A percentile compares a stretch with the other conserved stretches of the same genome.
These are phyloP conservation scores for Penicillium concentricum DNA, from an alignment of 2,329 filamentous ascomycete species.

Conservation along the genomic window DNA sequence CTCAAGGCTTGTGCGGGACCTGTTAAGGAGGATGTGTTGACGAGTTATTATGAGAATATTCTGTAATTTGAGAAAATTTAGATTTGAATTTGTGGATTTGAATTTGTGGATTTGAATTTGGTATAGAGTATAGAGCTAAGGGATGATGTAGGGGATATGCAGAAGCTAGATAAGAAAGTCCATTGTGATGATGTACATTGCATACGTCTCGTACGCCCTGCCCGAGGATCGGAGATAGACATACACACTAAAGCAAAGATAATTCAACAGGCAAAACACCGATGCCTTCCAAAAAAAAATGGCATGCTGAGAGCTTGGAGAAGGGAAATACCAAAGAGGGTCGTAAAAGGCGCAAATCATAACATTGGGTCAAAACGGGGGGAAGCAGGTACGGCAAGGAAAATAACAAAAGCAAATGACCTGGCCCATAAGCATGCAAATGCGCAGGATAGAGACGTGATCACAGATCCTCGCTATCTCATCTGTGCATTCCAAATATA, in stretches of 20 bases:
- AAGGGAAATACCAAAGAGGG: conserved; percentile 5
- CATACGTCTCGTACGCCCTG: conserved; percentile 21
- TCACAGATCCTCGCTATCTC: conserved; percentile 19
- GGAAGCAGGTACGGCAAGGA: not conserved
- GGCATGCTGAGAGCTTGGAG: conserved; percentile 16
- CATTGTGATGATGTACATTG: conserved; percentile 28
- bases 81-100: not conserved
- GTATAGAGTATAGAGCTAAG: not conserved
- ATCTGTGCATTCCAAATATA: conserved; percentile 21
- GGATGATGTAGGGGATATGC: too few species aligned
- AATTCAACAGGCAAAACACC: conserved; percentile 12
- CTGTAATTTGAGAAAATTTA: conserved; percentile 19
- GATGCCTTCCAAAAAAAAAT: conserved; percentile 12
- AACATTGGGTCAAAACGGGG: conserved; percentile 5
- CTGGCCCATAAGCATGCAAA: conserved; percentile 15
- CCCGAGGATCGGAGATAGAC: conserved; percentile 5
- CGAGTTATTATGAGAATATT: conserved; percentile 39
- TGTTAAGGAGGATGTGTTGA: conserved; percentile 38
- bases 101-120: not conserved
- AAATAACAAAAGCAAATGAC: conserved; percentile 12
- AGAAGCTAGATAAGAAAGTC: conserved; percentile 3
- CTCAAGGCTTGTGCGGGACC: conserved; percentile 41
- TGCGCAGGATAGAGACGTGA: conserved; percentile 11
- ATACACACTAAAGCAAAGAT: conserved; percentile 8
- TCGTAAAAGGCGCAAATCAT: conserved; percentile 12